These are phyloP conservation scores for Podaxis pistillaris DNA, from an alignment of 768 basidiomycete genomes.

Conservation along the genomic window DNA sequence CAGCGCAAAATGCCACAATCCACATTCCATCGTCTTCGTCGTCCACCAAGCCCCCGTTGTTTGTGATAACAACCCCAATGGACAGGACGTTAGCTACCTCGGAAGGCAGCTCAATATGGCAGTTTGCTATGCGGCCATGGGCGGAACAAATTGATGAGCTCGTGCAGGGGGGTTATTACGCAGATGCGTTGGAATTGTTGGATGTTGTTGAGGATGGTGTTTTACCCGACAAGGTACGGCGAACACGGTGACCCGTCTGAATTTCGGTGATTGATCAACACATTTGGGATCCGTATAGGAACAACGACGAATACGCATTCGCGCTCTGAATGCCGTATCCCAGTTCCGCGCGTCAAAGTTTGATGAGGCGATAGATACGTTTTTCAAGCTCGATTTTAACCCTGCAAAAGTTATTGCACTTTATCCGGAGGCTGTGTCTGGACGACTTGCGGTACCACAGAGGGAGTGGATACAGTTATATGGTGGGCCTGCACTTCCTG, in stretches of 20 bases:
- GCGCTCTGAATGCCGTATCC: slow-evolving; percentile 74
- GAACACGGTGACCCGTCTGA: neutral
- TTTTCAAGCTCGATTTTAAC: slow-evolving; percentile 86
- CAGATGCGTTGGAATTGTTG: slow-evolving; percentile 78
- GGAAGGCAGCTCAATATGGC: slow-evolving; percentile 82
- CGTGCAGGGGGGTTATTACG: slow-evolving; percentile 62
- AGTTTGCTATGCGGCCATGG: slow-evolving; percentile 69
- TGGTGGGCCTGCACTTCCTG: slow-evolving; percentile 59
- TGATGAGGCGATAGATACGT: slow-evolving; percentile 80
- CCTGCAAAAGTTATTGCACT: slow-evolving; percentile 92
- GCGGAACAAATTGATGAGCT: slow-evolving; percentile 84
- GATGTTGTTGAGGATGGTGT: slow-evolving; percentile 60
- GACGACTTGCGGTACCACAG: slow-evolving; percentile 66
- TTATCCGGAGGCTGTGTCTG: slow-evolving; percentile 80
- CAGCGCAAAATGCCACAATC: slow-evolving; percentile 42
- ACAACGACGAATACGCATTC: slow-evolving; percentile 55
- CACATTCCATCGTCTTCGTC: slow-evolving; percentile 64
- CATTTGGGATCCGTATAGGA: slow-evolving; percentile 36
- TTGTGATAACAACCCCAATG: slow-evolving; percentile 68
- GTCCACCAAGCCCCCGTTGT: slow-evolving; percentile 52
- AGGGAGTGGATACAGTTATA: slow-evolving; percentile 81
- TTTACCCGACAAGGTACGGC: slow-evolving; percentile 61
- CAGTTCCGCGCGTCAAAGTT: slow-evolving; percentile 70
- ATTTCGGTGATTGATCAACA: slow-evolving; percentile 6
- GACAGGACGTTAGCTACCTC: slow-evolving; percentile 63